Evolutionary conservation across 208 protist genomes (phyloP), one percentile per base, ranked within the genome.

Genomic region (Wallacemonas sp.): DNA sequence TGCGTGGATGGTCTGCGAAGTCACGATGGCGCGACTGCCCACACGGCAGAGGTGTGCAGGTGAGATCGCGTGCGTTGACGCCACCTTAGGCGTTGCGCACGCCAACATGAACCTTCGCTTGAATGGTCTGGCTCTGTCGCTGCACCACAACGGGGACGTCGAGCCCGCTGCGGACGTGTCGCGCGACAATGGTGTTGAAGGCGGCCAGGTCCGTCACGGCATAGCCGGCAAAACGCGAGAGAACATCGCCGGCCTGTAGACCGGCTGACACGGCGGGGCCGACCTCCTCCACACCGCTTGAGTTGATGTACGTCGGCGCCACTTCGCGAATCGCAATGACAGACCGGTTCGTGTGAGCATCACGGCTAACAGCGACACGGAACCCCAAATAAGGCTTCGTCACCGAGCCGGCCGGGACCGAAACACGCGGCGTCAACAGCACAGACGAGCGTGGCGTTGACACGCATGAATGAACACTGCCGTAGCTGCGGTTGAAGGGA

Each of bases 181-280:
- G 79, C 29, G 83, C 71, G 3, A 91, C 85, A 15, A 94, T 77
- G 17, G 85, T 76, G 52, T 94, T 94, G 63, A 94, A 94, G 26
- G 89, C 79, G 17, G 89, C 75, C 8, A 94, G 77, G 57, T 94
- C 89, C 13, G 89, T 94, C 26, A 94, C 89, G 1, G 85, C 68
- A 66, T 92, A 94, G 24, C 85, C 85, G 5, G 83, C 89, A 62
- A 94, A 94, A 44, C 89, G 89, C 42, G 85, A 55, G 0, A 94
- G 75, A 44, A 81, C 73, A 63, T 94, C 89, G 22, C 83, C 85
- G 0, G 68, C 73, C 44, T 77, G 48, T 59, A 94, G 61, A 22
- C 85, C 85, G 6, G 89, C 85, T 21, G 52, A 68, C 41, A 73
- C 63, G 32, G 85, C 89, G 1, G 89, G 89, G 15, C 83, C 79